Evolutionary conservation across 768 basidiomycete species (phyloP).

Genomic region (Leccinum variicolor): DNA sequence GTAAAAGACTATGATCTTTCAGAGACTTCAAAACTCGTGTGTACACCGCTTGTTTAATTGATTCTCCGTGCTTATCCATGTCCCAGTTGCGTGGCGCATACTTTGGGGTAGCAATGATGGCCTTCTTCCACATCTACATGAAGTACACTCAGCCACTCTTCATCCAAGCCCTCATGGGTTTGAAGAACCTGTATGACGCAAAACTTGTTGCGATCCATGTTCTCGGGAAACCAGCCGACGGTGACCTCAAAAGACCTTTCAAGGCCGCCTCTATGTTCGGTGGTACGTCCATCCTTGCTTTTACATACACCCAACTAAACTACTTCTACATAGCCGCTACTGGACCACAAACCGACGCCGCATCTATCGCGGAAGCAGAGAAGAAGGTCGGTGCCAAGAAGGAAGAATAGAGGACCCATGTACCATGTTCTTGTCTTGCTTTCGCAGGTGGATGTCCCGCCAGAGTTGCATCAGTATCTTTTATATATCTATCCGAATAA

Average conservation of each 20-base stretch:
- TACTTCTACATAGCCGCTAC: conserved; percentile 36
- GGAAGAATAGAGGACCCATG: conserved; percentile 49
- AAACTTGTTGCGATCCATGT: conserved; percentile 82
- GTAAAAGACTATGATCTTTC: conserved; percentile 90
- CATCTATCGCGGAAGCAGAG: conserved; percentile 84
- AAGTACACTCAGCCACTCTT: conserved; percentile 96
- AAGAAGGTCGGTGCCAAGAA: conserved; percentile 81
- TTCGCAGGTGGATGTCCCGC: conserved; percentile 18
- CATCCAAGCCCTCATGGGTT: conserved; percentile 92
- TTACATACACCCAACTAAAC: not conserved
- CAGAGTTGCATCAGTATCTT: conserved; percentile 5
- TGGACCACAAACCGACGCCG: conserved; percentile 85
- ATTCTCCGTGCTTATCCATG: not conserved
- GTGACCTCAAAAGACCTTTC: conserved; percentile 90
- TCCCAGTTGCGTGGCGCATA: conserved; percentile 60
- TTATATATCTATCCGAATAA: conserved; percentile 11
- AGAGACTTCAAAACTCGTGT: conserved; percentile 78
- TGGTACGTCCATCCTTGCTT: conserved; percentile 35
- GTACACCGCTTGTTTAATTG: conserved; percentile 31
- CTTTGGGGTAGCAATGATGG: conserved; percentile 84
- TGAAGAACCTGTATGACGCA: conserved; percentile 87
- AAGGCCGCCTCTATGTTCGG: conserved; percentile 75
- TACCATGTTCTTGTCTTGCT: conserved; percentile 11
- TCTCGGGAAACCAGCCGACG: conserved; percentile 73
- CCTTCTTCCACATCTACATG: conserved; percentile 90